Conservation (phyloP, 1,284 basidiomycete genomes). For the Sanghuangporus weigelae region DNA sequence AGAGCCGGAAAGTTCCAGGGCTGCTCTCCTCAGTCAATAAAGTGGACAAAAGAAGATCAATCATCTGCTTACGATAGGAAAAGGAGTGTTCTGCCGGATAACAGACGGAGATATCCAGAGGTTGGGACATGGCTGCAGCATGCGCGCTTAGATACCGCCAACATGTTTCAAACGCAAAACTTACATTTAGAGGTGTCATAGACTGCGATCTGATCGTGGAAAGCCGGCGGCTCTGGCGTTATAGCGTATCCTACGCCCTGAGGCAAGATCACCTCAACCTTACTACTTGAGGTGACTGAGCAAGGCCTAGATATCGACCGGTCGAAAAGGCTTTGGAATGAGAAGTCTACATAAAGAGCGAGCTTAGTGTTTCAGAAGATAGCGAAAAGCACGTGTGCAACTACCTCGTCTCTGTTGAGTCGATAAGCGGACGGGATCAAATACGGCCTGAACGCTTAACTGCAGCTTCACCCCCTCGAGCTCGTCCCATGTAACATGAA, state of each 20-base stretch:
- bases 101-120: slow-evolving; percentile 50
- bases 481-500: slow-evolving; percentile 65
- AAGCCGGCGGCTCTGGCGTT: slow-evolving; percentile 42
- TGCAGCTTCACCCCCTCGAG: slow-evolving; percentile 56
- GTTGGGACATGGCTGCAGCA: slow-evolving; percentile 14
- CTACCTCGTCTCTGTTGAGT: slow-evolving; percentile 52
- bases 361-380: not conserved
- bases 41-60: slow-evolving; percentile 1
- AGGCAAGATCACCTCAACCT: slow-evolving; percentile 45
- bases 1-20: slow-evolving; percentile 26
- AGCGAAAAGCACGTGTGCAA: slow-evolving; percentile 19
- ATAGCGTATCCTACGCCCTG: slow-evolving; percentile 37
- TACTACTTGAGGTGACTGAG: slow-evolving; percentile 53
- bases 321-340: slow-evolving; percentile 70
- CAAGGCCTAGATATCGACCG: slow-evolving; percentile 57
- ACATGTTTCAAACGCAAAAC: slow-evolving; percentile 17
- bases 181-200: slow-evolving; percentile 50
- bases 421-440: slow-evolving; percentile 67
- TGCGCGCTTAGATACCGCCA: slow-evolving; percentile 2
- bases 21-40: slow-evolving; percentile 26
- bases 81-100: slow-evolving; percentile 52
- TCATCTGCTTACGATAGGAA: slow-evolving; percentile 45
- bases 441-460: slow-evolving; percentile 78
- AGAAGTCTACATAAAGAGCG: slow-evolving; percentile 57
- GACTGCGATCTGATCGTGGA: slow-evolving; percentile 29